These are phyloP conservation scores for Phyllosticta ampelicida DNA, from an alignment of 2,329 filamentous ascomycete genomes.

Conservation along the genomic window DNA sequence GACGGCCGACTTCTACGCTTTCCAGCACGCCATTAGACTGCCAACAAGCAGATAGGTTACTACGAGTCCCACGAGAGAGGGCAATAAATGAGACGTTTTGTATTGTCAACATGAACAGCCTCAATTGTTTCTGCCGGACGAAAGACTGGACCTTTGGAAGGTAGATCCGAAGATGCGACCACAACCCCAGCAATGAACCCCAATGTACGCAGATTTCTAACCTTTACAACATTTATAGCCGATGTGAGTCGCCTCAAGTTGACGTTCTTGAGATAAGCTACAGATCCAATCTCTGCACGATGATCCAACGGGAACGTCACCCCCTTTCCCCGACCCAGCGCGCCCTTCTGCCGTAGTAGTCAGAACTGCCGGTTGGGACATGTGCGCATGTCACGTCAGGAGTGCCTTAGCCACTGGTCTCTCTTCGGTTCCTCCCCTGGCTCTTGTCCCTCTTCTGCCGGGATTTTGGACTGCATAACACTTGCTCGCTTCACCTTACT, in stretches of 20 bases:
- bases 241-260: background rate
- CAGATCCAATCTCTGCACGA: background rate
- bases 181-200: background rate
- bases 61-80: background rate
- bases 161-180: background rate
- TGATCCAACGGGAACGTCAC: background rate
- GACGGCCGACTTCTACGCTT: background rate
- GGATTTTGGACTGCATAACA: background rate
- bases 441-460: background rate
- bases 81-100: background rate
- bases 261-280: background rate
- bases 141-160: background rate
- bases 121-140: background rate
- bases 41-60: background rate
- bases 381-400: background rate
- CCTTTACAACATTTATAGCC: background rate
- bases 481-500: background rate
- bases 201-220: background rate
- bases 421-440: background rate
- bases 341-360: background rate
- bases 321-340: background rate
- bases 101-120: background rate
- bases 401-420: background rate
- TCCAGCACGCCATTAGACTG: background rate
- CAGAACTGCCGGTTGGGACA: background rate